Conservation (phyloP, 768 basidiomycete species). For the Cystofilobasidium capitatum region DNA sequence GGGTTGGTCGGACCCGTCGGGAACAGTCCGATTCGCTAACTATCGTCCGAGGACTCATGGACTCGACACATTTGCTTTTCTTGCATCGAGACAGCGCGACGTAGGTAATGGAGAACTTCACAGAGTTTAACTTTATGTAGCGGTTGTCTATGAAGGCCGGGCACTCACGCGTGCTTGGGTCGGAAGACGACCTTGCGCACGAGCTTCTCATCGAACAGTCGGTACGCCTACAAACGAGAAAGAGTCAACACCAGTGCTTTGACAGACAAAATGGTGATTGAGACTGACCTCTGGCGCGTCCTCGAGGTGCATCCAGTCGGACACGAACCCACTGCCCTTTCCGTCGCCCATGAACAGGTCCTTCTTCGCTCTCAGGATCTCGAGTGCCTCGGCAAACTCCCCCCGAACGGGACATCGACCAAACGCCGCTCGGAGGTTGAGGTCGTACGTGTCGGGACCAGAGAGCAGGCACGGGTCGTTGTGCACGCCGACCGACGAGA, state of each 20-base stretch:
- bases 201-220: constrained; percentile 8
- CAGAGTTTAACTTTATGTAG: too few relatives aligned
- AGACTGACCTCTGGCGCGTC: constrained; percentile 4
- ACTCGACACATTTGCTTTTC: too few relatives aligned
- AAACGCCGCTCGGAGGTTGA: constrained; percentile 70
- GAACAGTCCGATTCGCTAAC: too few relatives aligned
- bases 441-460: constrained; percentile 51
- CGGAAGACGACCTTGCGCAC: constrained; percentile 23
- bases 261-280: neutral
- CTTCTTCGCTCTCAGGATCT: constrained; percentile 57
- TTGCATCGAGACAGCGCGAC: too few relatives aligned
- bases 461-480: constrained; percentile 4
- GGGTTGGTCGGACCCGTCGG: too few relatives aligned
- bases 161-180: neutral
- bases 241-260: neutral
- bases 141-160: too few relatives aligned
- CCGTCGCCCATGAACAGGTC: constrained; percentile 48
- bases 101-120: too few relatives aligned
- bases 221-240: neutral
- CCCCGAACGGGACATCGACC: constrained; percentile 72
- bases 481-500: constrained; percentile 52
- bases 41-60: too few relatives aligned
- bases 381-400: constrained; percentile 62
- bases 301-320: constrained; percentile 7
- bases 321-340: constrained; percentile 13